Base-by-base conservation (phyloP, 2,329 filamentous ascomycete genomes). In the Fusarium falciforme region DNA sequence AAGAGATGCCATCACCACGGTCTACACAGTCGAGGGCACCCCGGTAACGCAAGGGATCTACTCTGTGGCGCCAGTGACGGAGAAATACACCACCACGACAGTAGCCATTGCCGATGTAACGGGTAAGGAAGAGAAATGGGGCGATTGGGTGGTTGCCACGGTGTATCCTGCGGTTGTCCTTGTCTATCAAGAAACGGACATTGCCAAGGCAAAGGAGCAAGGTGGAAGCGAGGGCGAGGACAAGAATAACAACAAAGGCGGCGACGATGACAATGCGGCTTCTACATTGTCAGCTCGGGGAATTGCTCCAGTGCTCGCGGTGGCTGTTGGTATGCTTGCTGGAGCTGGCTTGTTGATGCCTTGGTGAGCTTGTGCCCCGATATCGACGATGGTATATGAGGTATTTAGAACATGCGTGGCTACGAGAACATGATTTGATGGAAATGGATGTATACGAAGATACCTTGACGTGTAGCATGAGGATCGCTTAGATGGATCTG, bases 131-230 rank as follows among this genome's bases (percentile, higher is more conserved):
- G 8, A 47, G 22, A 6, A 2, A 0, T 47, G 42, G 42, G 22
- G 42, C 1, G 33, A 62, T 1, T 55, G 55, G 11, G 64, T 11
- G 2, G 16, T 57, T 3, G 36, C 40, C 2, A 64, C 64, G 5
- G 36, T 29, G 12, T 14, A 73, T 9, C 72, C 73, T 6, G 75
- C 61, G 7, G 63, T 76, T 25, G 60, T 67, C 2, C 58, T 79
- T 8, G 47, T 78, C 5, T 68, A 69, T 40, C 52, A 75, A 35
- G 57, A 64, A n/a, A 49, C 59, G 1, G 76, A 78, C 49, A 20
- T 64, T 10, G 64, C 68, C 4, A 38, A 60, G 16, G 33, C 61
- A 6, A 57, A 52, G 6, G 58, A 47, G 17, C 55, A 27, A 3
- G 54, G 64, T 20, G 42, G 14, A 27, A 38, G 6, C 10, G 47